phyloP scores from a whole-genome alignment of 495 filamentous ascomycete species.

The Penicillium silybi region DNA sequence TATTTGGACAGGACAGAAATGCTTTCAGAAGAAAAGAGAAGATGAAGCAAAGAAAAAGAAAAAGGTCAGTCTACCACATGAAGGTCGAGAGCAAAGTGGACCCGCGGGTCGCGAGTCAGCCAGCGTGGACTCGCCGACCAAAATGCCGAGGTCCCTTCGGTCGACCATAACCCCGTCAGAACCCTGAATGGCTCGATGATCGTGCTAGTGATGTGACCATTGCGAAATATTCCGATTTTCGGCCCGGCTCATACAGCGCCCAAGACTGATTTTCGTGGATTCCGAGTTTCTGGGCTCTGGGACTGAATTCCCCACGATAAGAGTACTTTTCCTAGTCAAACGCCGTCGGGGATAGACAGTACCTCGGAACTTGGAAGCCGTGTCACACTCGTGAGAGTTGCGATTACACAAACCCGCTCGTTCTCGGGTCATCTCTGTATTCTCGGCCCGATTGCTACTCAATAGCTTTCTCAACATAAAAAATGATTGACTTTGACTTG shows the following conservation, averaged over 20 bases:
- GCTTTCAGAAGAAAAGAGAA: background rate
- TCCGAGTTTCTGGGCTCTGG: background rate
- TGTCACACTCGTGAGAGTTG: constrained; percentile 1
- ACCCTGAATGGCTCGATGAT: background rate
- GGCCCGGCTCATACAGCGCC: background rate
- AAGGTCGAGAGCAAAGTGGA: constrained; percentile 30
- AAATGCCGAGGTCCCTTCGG: constrained; percentile 33
- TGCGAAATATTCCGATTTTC: constrained; percentile 9
- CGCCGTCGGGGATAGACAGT: constrained; percentile 14
- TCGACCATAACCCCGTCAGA: constrained; percentile 1
- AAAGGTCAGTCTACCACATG: constrained; percentile 30
- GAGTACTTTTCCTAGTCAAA: constrained; percentile 10
- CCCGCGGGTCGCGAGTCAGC: constrained; percentile 29
- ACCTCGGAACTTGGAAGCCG: constrained; percentile 22
- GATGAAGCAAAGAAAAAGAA: constrained; percentile 4
- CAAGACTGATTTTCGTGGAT: background rate
- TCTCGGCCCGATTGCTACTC: background rate
- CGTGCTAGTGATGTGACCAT: background rate
- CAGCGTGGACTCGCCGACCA: constrained; percentile 18
- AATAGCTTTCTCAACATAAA: background rate
- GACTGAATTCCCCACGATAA: background rate
- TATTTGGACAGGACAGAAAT: background rate
- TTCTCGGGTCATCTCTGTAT: background rate
- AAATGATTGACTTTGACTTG: background rate
- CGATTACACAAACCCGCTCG: background rate